These are phyloP conservation scores for Hypocrella siamensis DNA, from an alignment of 2,329 filamentous ascomycete genomes.

Conservation along the genomic window DNA sequence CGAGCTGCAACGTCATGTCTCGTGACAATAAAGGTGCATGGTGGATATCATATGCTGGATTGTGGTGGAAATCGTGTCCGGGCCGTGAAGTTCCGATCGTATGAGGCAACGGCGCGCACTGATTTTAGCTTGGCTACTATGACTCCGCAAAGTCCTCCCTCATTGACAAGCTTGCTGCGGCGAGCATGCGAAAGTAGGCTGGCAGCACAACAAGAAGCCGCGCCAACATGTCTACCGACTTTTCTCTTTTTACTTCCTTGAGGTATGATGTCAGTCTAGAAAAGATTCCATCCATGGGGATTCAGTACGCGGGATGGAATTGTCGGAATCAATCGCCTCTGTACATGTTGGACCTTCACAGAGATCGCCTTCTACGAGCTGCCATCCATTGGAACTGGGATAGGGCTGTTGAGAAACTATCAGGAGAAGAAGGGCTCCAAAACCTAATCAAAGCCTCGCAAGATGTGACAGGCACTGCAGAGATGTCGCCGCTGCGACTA, in stretches of 20 bases:
- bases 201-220: too few relatives aligned
- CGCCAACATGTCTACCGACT: constrained; percentile 23
- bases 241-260: constrained; percentile 54
- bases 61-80: too few relatives aligned
- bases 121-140: too few relatives aligned
- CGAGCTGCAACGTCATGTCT: too few relatives aligned
- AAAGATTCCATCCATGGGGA: constrained; percentile 20
- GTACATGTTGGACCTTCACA: constrained; percentile 69
- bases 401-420: constrained; percentile 25
- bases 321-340: constrained; percentile 40
- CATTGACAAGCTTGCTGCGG: too few relatives aligned
- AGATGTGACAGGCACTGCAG: constrained; percentile 17
- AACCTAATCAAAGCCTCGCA: constrained; percentile 17
- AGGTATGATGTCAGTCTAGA: constrained; percentile 51
- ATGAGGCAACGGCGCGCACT: too few relatives aligned
- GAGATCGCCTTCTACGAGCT: constrained; percentile 57
- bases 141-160: too few relatives aligned
- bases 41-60: too few relatives aligned
- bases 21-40: too few relatives aligned
- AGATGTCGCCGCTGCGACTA: constrained; percentile 28
- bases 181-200: too few relatives aligned
- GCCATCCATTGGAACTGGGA: constrained; percentile 41
- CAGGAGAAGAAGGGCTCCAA: constrained; percentile 28
- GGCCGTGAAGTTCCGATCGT: too few relatives aligned
- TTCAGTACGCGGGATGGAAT: constrained; percentile 34